These are phyloP conservation scores for Phytophthora pistaciae DNA, from an alignment of 352 stramenopile species.

Conservation along the genomic window DNA sequence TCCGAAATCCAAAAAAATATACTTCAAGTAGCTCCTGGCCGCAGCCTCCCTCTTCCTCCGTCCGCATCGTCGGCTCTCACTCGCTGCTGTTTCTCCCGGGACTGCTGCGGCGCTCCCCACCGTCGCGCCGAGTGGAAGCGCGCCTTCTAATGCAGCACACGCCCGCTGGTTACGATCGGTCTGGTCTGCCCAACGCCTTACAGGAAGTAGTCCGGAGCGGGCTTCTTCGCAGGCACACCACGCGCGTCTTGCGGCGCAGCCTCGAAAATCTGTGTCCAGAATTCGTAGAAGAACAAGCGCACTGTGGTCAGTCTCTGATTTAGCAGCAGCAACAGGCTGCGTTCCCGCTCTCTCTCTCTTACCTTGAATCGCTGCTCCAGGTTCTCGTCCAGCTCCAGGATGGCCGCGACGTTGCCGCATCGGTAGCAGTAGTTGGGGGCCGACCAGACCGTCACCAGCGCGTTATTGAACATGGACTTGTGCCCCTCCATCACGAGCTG, in stretches of 20 bases:
- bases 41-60: conserved; percentile 13
- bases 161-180: conserved; percentile 37
- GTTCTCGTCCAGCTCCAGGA: conserved; percentile 99
- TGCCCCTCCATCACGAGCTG: conserved; percentile 96
- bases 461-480: conserved; percentile 97
- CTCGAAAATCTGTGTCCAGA: conserved; percentile 95
- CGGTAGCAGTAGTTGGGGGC: conserved; percentile 99
- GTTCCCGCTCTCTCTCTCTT: conserved; percentile 1
- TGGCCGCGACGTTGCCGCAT: conserved; percentile 98
- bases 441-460: conserved; percentile 99
- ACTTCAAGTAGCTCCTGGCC: conserved; percentile 38
- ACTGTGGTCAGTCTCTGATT: conserved; percentile 23
- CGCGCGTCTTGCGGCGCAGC: conserved; percentile 97
- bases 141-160: conserved; percentile 47
- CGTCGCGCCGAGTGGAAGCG: conserved; percentile 35
- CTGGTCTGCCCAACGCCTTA: conserved; percentile 56
- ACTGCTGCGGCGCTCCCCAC: conserved; percentile 31
- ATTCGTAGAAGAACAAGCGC: conserved; percentile 18
- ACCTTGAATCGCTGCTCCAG: conserved; percentile 91
- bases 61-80: conserved; percentile 17
- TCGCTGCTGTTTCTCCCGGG: conserved; percentile 20
- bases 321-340: conserved; percentile 1
- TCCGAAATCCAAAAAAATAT: conserved; percentile 40
- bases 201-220: conserved; percentile 99
- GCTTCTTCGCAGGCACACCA: conserved; percentile 98